Base-by-base conservation (phyloP, 2,329 filamentous ascomycete species). In the Phialocephala sp. region DNA sequence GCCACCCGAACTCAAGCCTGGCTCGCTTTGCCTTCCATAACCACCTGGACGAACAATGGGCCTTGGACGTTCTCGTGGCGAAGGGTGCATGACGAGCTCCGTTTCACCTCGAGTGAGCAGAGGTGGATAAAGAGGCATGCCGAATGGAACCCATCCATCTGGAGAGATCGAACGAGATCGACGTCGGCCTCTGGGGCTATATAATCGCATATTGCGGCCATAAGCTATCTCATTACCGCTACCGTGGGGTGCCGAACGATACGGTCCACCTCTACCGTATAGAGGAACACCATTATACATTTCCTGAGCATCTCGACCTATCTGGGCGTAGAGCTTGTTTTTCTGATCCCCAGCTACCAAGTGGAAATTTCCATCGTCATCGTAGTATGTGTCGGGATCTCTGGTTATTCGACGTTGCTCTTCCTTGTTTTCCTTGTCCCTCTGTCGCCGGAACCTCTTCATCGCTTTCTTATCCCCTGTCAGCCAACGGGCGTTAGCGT, bases 381-480 rank as follows among this genome's bases (percentile, higher is more conserved):
- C 12, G 27, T 14, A 27, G 11, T 5, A 12, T 32, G 14, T 22
- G 11, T 4, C 12, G 8, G 14, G 9, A 14, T 15, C 27, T 35
- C 50, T 27, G n/a, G 24, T 3, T 15, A 5, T n/a, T 35, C 45
- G 45, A 11, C 8, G 20, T 22, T 22, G 5, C 4, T 24, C 54
- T 27, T 54, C 45, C 22, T 24, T 32, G 36, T 52, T 45, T 22
- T 45, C 47, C 35, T 15, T 56, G 15, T 27, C 18, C 20, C n/a
- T 57, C 22, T 57, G 12, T 45, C 22, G 22, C 24, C n/a, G 11
- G 24, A 56, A 22, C 36, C n/a, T 52, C 24, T 24, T 15, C 12
- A 41, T 45, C 15, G 50, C 50, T 14, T 43, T 35, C 41, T 62
- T 62, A 14, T 54, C 20, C 35, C 50, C 15, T 43, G 15, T 2